Conservation (phyloP, 208 protist genomes). For the Phytomonas serpens region DNA sequence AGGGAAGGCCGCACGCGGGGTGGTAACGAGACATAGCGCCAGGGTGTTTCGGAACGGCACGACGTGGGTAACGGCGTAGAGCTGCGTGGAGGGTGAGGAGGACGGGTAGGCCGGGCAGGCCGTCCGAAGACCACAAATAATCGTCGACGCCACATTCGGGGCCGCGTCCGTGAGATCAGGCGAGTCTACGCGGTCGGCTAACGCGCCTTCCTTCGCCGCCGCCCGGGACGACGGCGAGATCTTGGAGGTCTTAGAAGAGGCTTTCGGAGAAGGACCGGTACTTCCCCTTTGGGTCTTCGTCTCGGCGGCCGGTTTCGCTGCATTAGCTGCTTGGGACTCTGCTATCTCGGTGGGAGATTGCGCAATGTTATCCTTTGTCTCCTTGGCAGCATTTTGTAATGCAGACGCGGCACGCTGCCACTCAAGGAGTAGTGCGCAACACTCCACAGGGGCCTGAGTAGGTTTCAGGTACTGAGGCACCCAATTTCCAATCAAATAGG, state of each 20-base stretch:
- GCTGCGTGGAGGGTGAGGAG: constrained; percentile 21
- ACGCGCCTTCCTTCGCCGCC: not conserved
- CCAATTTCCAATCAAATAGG: constrained; percentile 67
- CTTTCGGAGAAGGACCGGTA: not conserved
- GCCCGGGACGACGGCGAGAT: not conserved
- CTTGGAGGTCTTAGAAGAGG: not conserved
- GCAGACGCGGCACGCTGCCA: constrained; percentile 6
- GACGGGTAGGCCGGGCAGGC: not conserved
- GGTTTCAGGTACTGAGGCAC: constrained; percentile 59
- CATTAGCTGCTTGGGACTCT: not conserved
- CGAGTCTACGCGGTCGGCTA: not conserved
- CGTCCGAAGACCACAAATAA: not conserved
- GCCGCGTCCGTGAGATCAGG: not conserved
- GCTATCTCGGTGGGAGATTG: not conserved
- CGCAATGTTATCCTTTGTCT: not conserved
- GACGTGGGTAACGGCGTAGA: constrained; percentile 61
- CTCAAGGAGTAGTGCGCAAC: constrained; percentile 16
- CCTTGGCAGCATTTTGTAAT: not conserved
- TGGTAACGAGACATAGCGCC: constrained; percentile 58
- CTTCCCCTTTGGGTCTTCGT: not conserved
- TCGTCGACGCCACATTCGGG: not conserved
- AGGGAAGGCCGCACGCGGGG: constrained; percentile 24
- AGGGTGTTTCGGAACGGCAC: constrained; percentile 62
- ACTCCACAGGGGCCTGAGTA: not conserved
- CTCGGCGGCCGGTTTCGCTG: not conserved